A percentile compares a stretch with the other conserved stretches of the same genome.
phyloP scores from a whole-genome alignment of 306 rosid species.

The Vigna reflexopilosa region DNA sequence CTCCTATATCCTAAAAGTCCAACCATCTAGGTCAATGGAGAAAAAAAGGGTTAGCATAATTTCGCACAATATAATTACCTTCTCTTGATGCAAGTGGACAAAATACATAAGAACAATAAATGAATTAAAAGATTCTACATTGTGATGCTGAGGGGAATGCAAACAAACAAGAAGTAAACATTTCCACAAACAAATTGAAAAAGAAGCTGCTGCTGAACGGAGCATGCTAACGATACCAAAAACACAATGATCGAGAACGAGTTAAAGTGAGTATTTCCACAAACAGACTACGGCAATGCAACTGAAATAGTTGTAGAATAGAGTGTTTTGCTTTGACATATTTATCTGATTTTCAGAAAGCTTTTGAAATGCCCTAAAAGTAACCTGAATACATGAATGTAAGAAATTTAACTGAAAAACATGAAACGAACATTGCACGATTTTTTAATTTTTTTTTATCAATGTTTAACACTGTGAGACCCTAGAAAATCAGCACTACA shows the following conservation, averaged over 20 bases:
- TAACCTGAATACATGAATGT: neutral
- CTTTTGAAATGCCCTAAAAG: neutral
- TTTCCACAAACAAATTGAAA: slow-evolving; percentile 2
- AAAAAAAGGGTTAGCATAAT: slow-evolving; percentile 25
- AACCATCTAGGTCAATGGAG: slow-evolving; percentile 55
- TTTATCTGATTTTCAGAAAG: neutral
- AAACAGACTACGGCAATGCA: too few relatives aligned
- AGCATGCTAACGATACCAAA: too few relatives aligned
- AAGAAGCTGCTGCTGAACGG: too few relatives aligned
- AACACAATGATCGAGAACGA: too few relatives aligned
- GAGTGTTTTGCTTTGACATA: too few relatives aligned
- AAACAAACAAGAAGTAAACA: neutral
- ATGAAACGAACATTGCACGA: slow-evolving; percentile 6
- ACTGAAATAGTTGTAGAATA: too few relatives aligned
- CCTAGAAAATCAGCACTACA: too few relatives aligned
- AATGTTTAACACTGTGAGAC: too few relatives aligned
- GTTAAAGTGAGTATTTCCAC: too few relatives aligned
- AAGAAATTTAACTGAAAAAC: slow-evolving; percentile 2
- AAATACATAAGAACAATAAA: neutral
- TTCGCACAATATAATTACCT: slow-evolving; percentile 8
- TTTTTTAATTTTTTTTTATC: neutral
- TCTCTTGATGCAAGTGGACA: slow-evolving; percentile 1
- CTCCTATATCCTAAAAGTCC: slow-evolving; percentile 61
- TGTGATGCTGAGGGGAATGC: neutral
- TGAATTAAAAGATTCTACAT: neutral